Percentiles rank a stretch among this genome's conserved stretches.
phyloP scores from a whole-genome alignment of 2,329 filamentous ascomycete genomes.

The Lachnellula arida region DNA sequence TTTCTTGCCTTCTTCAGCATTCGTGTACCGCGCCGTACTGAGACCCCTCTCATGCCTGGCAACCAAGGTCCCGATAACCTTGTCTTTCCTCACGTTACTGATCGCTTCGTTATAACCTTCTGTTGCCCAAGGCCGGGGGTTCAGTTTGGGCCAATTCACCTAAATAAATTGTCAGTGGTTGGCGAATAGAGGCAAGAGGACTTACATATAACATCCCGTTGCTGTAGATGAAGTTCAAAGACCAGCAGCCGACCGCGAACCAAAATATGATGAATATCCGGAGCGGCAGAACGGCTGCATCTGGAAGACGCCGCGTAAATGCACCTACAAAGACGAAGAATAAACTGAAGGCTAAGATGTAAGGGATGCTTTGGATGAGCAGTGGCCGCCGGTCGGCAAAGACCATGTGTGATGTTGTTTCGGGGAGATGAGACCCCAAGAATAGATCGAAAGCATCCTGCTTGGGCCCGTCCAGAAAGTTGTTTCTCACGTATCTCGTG shows the following conservation, averaged over 20 bases:
- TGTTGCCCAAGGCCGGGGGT: slow-evolving; percentile 77
- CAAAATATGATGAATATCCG: slow-evolving; percentile 79
- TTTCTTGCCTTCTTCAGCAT: slow-evolving; percentile 96
- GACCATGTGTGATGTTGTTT: slow-evolving; percentile 64
- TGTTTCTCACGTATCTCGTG: slow-evolving; percentile 87
- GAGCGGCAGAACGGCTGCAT: slow-evolving; percentile 73
- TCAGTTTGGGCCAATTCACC: slow-evolving; percentile 98
- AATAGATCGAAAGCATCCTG: slow-evolving; percentile 97
- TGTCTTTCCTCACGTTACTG: slow-evolving; percentile 74
- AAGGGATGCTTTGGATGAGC: slow-evolving; percentile 89
- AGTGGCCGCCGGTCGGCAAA: slow-evolving; percentile 84
- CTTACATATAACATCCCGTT: slow-evolving; percentile 95
- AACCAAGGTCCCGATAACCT: slow-evolving; percentile 72
- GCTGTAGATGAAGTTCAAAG: slow-evolving; percentile 68
- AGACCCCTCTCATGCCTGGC: slow-evolving; percentile 73
- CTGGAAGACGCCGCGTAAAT: slow-evolving; percentile 66
- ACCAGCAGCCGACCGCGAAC: slow-evolving; percentile 65
- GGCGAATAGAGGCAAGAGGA: background rate
- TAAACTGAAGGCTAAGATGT: slow-evolving; percentile 69
- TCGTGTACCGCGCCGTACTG: slow-evolving; percentile 76
- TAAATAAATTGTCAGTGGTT: slow-evolving; percentile 35
- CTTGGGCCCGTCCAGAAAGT: slow-evolving; percentile 87
- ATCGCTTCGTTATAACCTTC: slow-evolving; percentile 90
- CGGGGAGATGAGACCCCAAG: slow-evolving; percentile 77
- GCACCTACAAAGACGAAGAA: slow-evolving; percentile 76